Percentiles rank a stretch among this genome's conserved stretches.
Conservation (phyloP, 2,329 filamentous ascomycete species). For the Pseudogymnoascus sp. region DNA sequence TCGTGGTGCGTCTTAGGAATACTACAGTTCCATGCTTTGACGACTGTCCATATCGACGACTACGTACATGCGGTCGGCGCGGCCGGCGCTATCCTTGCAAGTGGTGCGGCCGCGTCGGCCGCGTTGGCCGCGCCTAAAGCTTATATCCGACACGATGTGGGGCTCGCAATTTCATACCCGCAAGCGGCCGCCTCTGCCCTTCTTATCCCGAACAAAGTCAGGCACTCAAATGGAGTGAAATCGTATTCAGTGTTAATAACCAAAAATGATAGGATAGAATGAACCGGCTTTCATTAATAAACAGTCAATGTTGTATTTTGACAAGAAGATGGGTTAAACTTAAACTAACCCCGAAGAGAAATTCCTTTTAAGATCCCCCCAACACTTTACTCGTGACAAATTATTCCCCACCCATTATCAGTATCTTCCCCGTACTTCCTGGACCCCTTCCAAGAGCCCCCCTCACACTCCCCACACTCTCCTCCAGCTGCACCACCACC, state of each 20-base stretch:
- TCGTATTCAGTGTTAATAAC: neutral
- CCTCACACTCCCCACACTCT: constrained; percentile 24
- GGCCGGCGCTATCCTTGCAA: neutral
- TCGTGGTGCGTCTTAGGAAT: no score
- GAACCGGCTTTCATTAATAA: neutral
- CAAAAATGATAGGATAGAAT: neutral
- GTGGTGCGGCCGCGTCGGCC: neutral
- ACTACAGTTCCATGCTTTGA: neutral
- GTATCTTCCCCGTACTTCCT: constrained; percentile 20
- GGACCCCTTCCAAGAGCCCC: constrained; percentile 29
- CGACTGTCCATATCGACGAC: neutral
- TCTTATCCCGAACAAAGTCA: neutral
- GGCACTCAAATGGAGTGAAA: neutral
- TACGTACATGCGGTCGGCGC: neutral
- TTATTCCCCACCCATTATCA: constrained; percentile 14
- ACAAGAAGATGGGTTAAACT: neutral
- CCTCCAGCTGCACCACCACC: constrained; percentile 4
- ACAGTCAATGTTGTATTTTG: neutral
- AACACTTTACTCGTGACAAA: no score
- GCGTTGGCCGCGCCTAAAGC: neutral
- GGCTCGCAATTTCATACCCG: neutral
- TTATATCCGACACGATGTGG: neutral
- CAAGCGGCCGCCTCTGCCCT: neutral
- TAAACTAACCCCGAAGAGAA: neutral
- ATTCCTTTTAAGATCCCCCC: neutral